Evolutionary conservation across 768 basidiomycete species (phyloP), one percentile per base, ranked within the genome.

Genomic region (Nidularia pulvinata): DNA sequence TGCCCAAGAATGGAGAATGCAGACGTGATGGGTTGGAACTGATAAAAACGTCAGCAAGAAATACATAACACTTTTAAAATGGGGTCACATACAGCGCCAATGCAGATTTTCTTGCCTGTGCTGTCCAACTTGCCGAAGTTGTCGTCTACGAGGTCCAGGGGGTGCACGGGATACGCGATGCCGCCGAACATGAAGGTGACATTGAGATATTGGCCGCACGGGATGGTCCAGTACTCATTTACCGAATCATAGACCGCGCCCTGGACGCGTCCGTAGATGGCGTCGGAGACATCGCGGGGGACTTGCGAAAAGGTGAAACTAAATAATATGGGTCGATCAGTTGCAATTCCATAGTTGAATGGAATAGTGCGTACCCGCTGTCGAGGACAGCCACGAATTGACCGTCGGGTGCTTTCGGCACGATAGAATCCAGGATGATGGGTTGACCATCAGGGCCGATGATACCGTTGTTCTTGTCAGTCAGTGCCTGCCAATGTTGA

Each of bases 11-110:
- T 57, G 72, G 87, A 86, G 70, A 91, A 90, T 4, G 89, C 88
- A 3, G 84, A 82, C 11, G 89, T 89, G 57, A 91, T 89, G 2
- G 90, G 91, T 76, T 93, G 91, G 77, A 90, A 93, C 82, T 90
- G 58, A 36, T 53, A 22, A 48, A 14, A 32, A 30, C 7, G 45
- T 33, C 30, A n/a, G 1, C 14, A 33, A 10, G 42, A 14, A 13
- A 19, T 33, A 6, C 16, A 33, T 22, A 32, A 25, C 45, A 46
- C 7, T 46, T 11, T 10, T 10, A 46, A 42, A 30, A 50, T 30
- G n/a, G n/a, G n/a, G n/a, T n/a, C 33, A 78, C 86, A 64, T 63
- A 90, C 88, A 49, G 86, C 73, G 13, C 90, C 89, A 52, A 86
- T 74, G 65, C 89, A 92, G 1, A 81, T 78, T 51, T 77, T 66